Percentiles rank a stretch among this genome's conserved stretches.
Evolutionary conservation across 768 basidiomycete species (phyloP).

Genomic region (Suillus sp.): DNA sequence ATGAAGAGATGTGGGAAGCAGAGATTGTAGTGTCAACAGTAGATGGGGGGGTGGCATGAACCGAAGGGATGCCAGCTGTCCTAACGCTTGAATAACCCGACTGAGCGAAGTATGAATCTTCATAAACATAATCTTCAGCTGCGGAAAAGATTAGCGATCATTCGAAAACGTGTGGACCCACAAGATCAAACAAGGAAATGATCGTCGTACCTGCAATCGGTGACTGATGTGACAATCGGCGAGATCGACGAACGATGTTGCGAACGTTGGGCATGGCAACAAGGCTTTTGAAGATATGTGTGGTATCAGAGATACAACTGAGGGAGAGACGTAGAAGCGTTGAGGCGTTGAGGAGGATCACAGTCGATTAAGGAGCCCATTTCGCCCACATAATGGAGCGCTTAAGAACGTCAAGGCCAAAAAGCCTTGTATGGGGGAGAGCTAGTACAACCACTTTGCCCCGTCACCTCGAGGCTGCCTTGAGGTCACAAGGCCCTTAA

Average conservation of each 20-base stretch:
- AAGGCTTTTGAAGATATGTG: constrained; percentile 8
- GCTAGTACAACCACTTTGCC: constrained; percentile 34
- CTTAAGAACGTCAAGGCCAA: constrained; percentile 34
- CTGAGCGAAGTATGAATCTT: constrained; percentile 24
- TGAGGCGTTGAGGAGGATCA: constrained; percentile 20
- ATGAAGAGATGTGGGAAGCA: constrained; percentile 19
- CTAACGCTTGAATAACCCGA: constrained; percentile 24
- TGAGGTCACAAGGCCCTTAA: constrained; percentile 32
- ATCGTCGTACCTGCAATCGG: constrained; percentile 37
- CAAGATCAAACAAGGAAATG: constrained; percentile 20
- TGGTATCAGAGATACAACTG: constrained; percentile 12
- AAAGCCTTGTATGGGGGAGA: constrained; percentile 20
- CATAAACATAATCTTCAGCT: constrained; percentile 34
- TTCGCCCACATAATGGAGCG: constrained; percentile 18
- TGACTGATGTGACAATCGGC: constrained; percentile 44
- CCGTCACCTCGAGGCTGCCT: constrained; percentile 43
- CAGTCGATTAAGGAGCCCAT: constrained; percentile 14
- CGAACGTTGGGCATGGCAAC: constrained; percentile 36
- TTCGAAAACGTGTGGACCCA: constrained; percentile 33
- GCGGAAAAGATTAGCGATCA: constrained; percentile 37
- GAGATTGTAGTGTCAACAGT: constrained; percentile 21
- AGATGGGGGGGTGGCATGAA: constrained; percentile 19
- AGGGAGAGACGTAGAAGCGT: constrained; percentile 13
- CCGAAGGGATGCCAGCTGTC: constrained; percentile 13
- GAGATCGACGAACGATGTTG: constrained; percentile 41